Evolutionary conservation across 2,329 filamentous ascomycete species (phyloP).

Genomic region (Ascochyta lentis): DNA sequence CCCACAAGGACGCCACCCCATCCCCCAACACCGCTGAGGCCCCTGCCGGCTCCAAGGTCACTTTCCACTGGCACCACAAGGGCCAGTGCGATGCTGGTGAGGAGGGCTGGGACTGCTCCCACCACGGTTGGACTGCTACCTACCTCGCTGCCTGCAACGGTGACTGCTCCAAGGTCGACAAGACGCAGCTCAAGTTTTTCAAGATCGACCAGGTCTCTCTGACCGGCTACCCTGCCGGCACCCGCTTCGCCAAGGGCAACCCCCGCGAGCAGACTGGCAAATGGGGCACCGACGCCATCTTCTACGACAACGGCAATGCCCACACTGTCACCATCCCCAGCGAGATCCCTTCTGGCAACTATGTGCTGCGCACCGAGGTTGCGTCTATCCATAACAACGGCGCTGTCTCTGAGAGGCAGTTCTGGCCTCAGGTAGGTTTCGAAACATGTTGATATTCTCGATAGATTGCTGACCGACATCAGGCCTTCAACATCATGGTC

Average conservation of each 20-base stretch:
- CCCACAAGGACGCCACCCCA: conserved; percentile 38
- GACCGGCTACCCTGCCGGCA: conserved; percentile 36
- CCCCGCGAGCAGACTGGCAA: conserved; percentile 34
- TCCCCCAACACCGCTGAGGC: conserved; percentile 39
- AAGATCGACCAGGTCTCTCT: conserved; percentile 42
- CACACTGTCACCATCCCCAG: conserved; percentile 43
- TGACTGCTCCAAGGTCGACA: conserved; percentile 42
- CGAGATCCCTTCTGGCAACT: conserved; percentile 43
- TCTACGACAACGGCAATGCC: conserved; percentile 43
- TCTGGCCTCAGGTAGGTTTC: conserved; percentile 37
- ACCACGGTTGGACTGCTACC: conserved; percentile 44
- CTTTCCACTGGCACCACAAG: conserved; percentile 42
- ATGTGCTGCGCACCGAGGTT: conserved; percentile 46
- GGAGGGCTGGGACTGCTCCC: conserved; percentile 43
- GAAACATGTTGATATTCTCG: too few relatives aligned
- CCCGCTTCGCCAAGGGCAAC: conserved; percentile 32
- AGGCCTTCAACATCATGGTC: conserved; percentile 45
- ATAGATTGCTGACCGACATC: too few relatives aligned
- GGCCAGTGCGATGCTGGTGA: conserved; percentile 34
- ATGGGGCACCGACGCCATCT: conserved; percentile 45
- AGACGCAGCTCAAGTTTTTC: conserved; percentile 42
- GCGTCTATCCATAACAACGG: conserved; percentile 46
- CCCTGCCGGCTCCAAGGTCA: conserved; percentile 39
- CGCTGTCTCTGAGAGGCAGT: conserved; percentile 38
- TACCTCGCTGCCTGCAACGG: conserved; percentile 43